Conservation (phyloP, 2,329 filamentous ascomycete species). For the Teratosphaeriaceae sp. region DNA sequence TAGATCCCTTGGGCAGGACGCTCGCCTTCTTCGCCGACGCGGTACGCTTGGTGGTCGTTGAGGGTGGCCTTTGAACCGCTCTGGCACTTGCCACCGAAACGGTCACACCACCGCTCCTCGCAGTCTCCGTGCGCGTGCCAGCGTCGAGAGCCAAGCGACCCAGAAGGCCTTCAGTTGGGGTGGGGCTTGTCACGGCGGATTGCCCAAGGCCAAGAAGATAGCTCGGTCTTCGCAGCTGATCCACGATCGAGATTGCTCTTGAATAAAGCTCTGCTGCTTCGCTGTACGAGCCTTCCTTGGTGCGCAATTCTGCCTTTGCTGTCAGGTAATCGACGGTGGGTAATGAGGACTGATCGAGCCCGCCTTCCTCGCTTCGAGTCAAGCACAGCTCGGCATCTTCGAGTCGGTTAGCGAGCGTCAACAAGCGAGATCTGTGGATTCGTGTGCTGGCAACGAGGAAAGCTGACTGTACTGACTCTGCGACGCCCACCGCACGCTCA, state of each 20-base stretch:
- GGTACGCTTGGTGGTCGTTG: too few relatives aligned
- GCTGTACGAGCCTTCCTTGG: constrained; percentile 16
- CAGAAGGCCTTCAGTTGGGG: too few relatives aligned
- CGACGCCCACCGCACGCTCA: constrained; percentile 74
- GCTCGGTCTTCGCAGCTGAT: background rate
- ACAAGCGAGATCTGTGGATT: constrained; percentile 18
- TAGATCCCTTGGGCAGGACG: too few relatives aligned
- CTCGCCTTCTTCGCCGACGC: too few relatives aligned
- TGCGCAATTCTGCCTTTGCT: constrained; percentile 16
- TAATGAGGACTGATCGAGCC: background rate
- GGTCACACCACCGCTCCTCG: too few relatives aligned
- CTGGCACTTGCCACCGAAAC: too few relatives aligned
- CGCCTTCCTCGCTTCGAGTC: constrained; percentile 6
- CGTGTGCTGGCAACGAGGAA: constrained; percentile 12
- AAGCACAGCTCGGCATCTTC: constrained; percentile 27
- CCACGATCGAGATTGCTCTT: background rate
- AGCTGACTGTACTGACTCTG: constrained; percentile 35
- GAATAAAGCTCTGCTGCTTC: constrained; percentile 10
- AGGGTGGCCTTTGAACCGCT: too few relatives aligned
- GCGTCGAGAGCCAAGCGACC: too few relatives aligned
- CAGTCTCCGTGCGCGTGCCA: too few relatives aligned
- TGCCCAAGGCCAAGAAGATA: too few relatives aligned
- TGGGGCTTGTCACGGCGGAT: too few relatives aligned
- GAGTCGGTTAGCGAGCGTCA: constrained; percentile 17
- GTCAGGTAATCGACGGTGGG: constrained; percentile 12